Percentiles rank a stretch among this genome's conserved stretches.
Evolutionary conservation across 805 yeast species (phyloP).

Genomic region (Pichia scutulata): DNA sequence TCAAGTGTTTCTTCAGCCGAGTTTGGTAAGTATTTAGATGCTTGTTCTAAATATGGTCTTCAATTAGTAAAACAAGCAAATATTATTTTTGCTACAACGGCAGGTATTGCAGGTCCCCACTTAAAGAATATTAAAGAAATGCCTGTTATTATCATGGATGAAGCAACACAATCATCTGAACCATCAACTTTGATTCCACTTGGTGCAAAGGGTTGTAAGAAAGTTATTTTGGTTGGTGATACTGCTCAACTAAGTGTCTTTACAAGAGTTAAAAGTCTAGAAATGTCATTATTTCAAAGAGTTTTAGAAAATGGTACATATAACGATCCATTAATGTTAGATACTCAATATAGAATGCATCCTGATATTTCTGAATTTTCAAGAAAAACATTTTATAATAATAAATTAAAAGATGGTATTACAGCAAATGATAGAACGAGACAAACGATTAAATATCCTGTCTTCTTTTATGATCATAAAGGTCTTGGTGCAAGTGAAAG

Average conservation of each 20-base stretch:
- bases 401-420: constrained; percentile 64
- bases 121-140: constrained; percentile 40
- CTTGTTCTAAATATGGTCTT: constrained; percentile 12
- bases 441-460: constrained; percentile 45
- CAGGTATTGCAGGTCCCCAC: constrained; percentile 62
- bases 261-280: constrained; percentile 58
- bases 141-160: constrained; percentile 73
- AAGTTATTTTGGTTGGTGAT: constrained; percentile 70
- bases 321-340: constrained; percentile 56
- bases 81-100: constrained; percentile 66
- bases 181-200: constrained; percentile 65
- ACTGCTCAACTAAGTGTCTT: constrained; percentile 69
- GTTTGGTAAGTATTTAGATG: constrained; percentile 42
- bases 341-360: constrained; percentile 94
- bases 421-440: constrained; percentile 41
- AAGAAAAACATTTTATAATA: constrained; percentile 66
- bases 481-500: constrained; percentile 37
- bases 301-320: constrained; percentile 55
- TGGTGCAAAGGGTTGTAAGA: constrained; percentile 58
- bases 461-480: constrained; percentile 54
- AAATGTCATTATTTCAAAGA: constrained; percentile 63
- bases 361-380: constrained; percentile 86
- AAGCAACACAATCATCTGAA: constrained; percentile 70
- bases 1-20: constrained; percentile 34
- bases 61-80: constrained; percentile 54